These are phyloP conservation scores for Ophiocordyceps camponoti-leonardi DNA, from an alignment of 2,329 filamentous ascomycete species.

Conservation along the genomic window DNA sequence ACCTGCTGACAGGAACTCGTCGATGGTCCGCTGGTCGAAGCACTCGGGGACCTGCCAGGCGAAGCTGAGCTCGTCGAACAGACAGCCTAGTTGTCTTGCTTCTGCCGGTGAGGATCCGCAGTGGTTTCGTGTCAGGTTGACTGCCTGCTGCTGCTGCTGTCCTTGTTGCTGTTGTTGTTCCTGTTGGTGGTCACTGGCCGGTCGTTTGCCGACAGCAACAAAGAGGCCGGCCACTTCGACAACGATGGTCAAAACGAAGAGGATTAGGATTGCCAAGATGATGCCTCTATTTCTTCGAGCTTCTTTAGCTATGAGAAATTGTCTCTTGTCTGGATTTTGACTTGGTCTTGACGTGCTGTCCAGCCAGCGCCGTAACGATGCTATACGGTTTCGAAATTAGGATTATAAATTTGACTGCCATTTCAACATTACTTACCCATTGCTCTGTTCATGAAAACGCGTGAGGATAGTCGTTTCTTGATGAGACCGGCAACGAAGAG, in stretches of 20 bases:
- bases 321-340: neutral
- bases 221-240: neutral
- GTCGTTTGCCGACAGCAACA: neutral
- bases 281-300: neutral
- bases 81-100: neutral
- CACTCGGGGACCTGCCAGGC: slow-evolving; percentile 2
- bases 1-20: slow-evolving; percentile 1
- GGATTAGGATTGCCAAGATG: neutral
- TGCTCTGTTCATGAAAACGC: no score
- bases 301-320: neutral
- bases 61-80: slow-evolving; percentile 2
- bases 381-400: neutral
- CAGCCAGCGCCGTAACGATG: neutral
- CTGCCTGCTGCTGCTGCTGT: neutral
- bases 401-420: no score
- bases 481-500: no score
- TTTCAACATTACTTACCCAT: no score
- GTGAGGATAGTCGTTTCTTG: no score
- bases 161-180: no score
- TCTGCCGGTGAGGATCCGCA: slow-evolving; percentile 1
- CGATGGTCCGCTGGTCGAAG: slow-evolving; percentile 1
- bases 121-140: neutral
- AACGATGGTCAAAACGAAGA: neutral
- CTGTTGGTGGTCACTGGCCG: no score
- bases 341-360: neutral